Conservation (phyloP, 257 asterid species). For the Solanum etuberosum region DNA sequence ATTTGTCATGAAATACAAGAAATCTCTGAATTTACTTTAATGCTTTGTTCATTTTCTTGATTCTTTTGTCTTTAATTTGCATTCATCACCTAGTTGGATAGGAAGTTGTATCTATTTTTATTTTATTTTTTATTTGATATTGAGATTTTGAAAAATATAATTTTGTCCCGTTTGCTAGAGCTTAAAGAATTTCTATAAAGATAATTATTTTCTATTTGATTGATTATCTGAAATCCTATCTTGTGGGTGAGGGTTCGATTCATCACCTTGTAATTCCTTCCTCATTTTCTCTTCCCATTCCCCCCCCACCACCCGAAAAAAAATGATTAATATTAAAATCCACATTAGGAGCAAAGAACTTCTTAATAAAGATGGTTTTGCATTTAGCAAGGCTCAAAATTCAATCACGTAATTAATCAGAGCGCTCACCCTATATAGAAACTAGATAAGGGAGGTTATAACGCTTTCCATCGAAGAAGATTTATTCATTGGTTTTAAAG, state of each 20-base stretch:
- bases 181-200: neutral
- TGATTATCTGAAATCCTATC: neutral
- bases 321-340: too few species aligned
- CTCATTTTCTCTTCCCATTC: neutral
- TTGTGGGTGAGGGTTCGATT: neutral
- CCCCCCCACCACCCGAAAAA: neutral
- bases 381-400: neutral
- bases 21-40: neutral
- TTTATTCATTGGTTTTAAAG: neutral
- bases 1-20: neutral
- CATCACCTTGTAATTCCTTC: neutral
- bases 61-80: neutral
- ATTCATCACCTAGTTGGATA: neutral
- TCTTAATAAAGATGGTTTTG: neutral
- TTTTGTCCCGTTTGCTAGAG: neutral
- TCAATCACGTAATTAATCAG: neutral
- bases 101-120: neutral
- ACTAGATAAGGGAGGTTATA: neutral
- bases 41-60: neutral
- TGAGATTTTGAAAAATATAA: neutral
- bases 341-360: neutral
- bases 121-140: neutral
- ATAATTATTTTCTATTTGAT: too few species aligned
- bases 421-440: neutral
- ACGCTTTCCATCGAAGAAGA: neutral